Evolutionary conservation across 139 green algal species (phyloP), one percentile per base, ranked within the genome.

Genomic region (Closterium sp.): DNA sequence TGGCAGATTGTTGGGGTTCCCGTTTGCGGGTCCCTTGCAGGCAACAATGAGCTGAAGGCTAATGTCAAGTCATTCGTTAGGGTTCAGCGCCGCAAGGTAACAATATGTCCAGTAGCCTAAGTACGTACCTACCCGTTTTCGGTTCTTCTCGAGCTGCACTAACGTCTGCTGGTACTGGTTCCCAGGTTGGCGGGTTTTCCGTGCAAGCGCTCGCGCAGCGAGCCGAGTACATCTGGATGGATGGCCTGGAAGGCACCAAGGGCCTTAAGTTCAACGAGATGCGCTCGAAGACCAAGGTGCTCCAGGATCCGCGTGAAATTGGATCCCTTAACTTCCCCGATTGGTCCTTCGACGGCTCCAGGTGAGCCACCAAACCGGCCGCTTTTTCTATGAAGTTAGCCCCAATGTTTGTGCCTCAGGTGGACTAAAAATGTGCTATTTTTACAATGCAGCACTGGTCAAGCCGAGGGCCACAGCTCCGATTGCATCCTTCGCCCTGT

Each of bases 241-340:
- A 98, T 93, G 97, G 97, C 86, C 88, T 94, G 79, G 97, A 98
- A 90, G 89, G 92, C 11, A 73, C 84, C 3, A 95, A 98, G 97
- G 97, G 96, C 84, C 86, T 97, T 62, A 93, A 97, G 19, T 99
- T 99, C 96, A 99, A 99, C 91, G 97, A 99, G 96, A 97, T 99
- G 97, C 95, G 97, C 88, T 97, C 95, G 70, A 98, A 98, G 96
- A 98, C 97, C 94, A 98, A 99, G 96, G 95, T 97, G 93, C 93
- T 99, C 29, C 94, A 96, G 86, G 85, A 91, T 21, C 92, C 92
- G 29, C 17, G 92, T 34, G 22, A 34, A 21, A 32, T 62, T 22
- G 91, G 91, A 32, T 88, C 62, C 19, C 70, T 88, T 24, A 34
- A 92, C 45, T 98, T 98, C 95, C 97, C 97, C 13, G 95, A 98